phyloP scores from a whole-genome alignment of 2,329 filamentous ascomycete genomes.

The Tolypocladium paradoxum region DNA sequence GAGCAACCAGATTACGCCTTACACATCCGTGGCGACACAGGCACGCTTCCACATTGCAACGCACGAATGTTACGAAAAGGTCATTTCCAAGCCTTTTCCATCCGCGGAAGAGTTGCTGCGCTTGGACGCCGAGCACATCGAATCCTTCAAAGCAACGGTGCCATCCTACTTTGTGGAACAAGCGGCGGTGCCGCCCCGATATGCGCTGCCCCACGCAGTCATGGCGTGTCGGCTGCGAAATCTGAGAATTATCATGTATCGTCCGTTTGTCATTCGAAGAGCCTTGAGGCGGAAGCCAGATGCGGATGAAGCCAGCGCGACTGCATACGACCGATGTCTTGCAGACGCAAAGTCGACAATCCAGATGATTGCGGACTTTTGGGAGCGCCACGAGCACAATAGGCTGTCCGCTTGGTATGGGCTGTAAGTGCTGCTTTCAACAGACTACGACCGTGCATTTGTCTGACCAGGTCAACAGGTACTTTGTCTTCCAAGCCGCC shows the following conservation, averaged over 20 bases:
- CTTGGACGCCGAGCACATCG: conserved; percentile 27
- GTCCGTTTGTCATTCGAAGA: conserved; percentile 32
- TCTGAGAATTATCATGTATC: conserved; percentile 35
- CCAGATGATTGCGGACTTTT: conserved; percentile 25
- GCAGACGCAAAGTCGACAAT: conserved; percentile 29
- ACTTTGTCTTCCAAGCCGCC: conserved; percentile 38
- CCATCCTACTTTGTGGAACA: conserved; percentile 24
- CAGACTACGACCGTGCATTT: neutral
- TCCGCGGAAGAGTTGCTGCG: conserved; percentile 27
- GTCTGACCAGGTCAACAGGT: conserved; percentile 14
- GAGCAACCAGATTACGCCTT: conserved; percentile 28
- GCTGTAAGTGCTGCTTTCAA: conserved; percentile 12
- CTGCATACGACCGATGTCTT: conserved; percentile 22
- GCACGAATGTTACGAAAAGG: conserved; percentile 30
- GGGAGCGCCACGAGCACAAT: conserved; percentile 24
- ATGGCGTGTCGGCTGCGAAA: conserved; percentile 33
- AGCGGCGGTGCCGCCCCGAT: conserved; percentile 21
- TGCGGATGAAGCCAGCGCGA: conserved; percentile 7
- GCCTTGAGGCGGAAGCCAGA: conserved; percentile 13
- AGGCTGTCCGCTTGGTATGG: conserved; percentile 32
- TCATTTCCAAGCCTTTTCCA: conserved; percentile 33
- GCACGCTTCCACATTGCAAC: conserved; percentile 33
- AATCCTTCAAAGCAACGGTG: conserved; percentile 24
- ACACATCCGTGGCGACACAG: conserved; percentile 31
- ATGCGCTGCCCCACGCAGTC: conserved; percentile 27